A percentile compares a stretch with the other conserved stretches of the same genome.
These are phyloP conservation scores for Aspergillus leporis DNA, from an alignment of 495 filamentous ascomycete species.

Conservation along the genomic window DNA sequence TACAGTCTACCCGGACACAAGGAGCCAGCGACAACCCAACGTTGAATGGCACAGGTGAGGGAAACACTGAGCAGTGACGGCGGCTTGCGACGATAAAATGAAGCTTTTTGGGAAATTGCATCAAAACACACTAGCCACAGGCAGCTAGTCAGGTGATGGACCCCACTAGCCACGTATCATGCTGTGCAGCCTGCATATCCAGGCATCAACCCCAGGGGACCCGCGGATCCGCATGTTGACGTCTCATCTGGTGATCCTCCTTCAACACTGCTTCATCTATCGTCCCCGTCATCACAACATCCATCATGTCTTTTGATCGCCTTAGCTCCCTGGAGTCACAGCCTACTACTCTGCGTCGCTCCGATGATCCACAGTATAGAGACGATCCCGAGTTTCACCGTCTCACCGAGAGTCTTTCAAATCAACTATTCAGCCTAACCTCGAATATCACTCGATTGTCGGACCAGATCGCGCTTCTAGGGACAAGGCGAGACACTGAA, in stretches of 20 bases:
- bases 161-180: constrained; percentile 31
- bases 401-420: constrained; percentile 76
- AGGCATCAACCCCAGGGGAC: constrained; percentile 28
- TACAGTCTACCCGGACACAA: constrained; percentile 3
- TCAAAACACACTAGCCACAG: constrained; percentile 46
- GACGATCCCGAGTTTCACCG: constrained; percentile 93
- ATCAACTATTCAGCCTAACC: constrained; percentile 83
- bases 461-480: constrained; percentile 78
- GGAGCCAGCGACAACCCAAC: neutral
- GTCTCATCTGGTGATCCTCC: constrained; percentile 4
- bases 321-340: constrained; percentile 82
- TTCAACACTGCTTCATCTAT: constrained; percentile 11
- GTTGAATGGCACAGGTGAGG: neutral
- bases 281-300: constrained; percentile 3
- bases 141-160: constrained; percentile 28
- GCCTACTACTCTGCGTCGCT: constrained; percentile 63
- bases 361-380: constrained; percentile 69
- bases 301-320: constrained; percentile 86
- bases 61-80: constrained; percentile 8
- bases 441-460: constrained; percentile 80
- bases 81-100: constrained; percentile 21
- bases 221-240: constrained; percentile 6
- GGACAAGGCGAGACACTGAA: constrained; percentile 88
- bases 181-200: constrained; percentile 37
- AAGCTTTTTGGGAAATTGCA: constrained; percentile 32